A percentile compares a stretch with the other conserved stretches of the same genome.
These are phyloP conservation scores for Apiospora malaysiana DNA, from an alignment of 2,329 filamentous ascomycete species.

Conservation along the genomic window DNA sequence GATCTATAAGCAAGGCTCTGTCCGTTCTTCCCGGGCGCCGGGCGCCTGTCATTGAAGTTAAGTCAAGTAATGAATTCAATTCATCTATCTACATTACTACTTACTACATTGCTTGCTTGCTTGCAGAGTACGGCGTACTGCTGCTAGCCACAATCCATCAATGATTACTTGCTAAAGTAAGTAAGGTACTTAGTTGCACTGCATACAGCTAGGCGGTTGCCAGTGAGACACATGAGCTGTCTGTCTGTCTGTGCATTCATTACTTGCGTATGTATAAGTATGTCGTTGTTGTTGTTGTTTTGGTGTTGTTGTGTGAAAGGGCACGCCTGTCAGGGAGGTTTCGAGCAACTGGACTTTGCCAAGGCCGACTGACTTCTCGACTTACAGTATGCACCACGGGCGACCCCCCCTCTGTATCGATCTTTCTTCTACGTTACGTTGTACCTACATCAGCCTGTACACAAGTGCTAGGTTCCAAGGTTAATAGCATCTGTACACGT, in stretches of 20 bases:
- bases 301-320: not conserved
- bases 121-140: too few relatives aligned
- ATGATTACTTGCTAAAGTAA: not conserved
- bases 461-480: not conserved
- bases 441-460: not conserved
- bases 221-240: not conserved
- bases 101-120: not conserved
- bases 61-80: constrained; percentile 4
- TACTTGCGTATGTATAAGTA: not conserved
- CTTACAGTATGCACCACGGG: not conserved
- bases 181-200: too few relatives aligned
- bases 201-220: too few relatives aligned
- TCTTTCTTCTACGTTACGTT: not conserved
- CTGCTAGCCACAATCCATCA: not conserved
- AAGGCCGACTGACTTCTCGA: constrained; percentile 4
- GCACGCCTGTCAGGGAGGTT: not conserved
- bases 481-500: not conserved
- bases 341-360: not conserved
- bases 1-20: not conserved
- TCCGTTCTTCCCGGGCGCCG: not conserved
- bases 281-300: not conserved
- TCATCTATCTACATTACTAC: too few relatives aligned
- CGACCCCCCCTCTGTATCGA: not conserved
- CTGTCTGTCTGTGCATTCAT: not conserved
- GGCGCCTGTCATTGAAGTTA: not conserved